These are phyloP conservation scores for Collybia nuda DNA, from an alignment of 768 basidiomycete species.

Conservation along the genomic window DNA sequence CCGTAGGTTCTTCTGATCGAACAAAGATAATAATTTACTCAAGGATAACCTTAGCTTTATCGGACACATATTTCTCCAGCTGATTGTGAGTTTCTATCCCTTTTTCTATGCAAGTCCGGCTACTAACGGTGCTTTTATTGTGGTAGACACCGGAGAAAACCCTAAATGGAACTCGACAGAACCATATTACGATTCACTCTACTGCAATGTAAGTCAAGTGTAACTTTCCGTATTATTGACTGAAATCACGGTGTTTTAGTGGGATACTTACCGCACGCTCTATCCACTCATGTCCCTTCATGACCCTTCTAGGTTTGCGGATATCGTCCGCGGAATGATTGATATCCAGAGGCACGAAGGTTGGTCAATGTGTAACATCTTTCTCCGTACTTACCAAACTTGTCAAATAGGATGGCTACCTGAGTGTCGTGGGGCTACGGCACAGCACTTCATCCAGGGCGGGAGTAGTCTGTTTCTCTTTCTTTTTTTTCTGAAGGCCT, in stretches of 20 bases:
- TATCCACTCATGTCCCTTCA: constrained; percentile 66
- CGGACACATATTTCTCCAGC: constrained; percentile 63
- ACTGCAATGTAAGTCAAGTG: constrained; percentile 57
- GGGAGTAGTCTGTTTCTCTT: constrained; percentile 52
- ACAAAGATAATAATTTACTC: neutral
- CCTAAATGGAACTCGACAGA: constrained; percentile 63
- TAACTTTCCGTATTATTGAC: neutral
- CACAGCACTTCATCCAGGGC: constrained; percentile 45
- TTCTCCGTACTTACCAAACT: neutral
- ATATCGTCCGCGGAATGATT: constrained; percentile 64
- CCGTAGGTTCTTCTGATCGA: neutral
- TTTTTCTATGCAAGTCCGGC: neutral
- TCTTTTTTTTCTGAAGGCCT: neutral
- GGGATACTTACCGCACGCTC: constrained; percentile 66
- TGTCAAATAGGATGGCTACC: constrained; percentile 46
- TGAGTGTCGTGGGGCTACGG: constrained; percentile 53
- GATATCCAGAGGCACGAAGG: constrained; percentile 69
- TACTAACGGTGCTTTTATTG: neutral
- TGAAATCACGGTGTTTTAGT: constrained; percentile 28
- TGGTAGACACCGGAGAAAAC: constrained; percentile 60
- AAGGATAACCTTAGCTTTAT: constrained; percentile 40
- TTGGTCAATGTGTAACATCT: no score
- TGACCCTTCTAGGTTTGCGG: constrained; percentile 56
- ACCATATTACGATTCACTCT: constrained; percentile 67
- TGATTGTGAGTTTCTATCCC: constrained; percentile 44